Conservation (phyloP, 495 filamentous ascomycete genomes). For the Aspergillus carlsbadensis region DNA sequence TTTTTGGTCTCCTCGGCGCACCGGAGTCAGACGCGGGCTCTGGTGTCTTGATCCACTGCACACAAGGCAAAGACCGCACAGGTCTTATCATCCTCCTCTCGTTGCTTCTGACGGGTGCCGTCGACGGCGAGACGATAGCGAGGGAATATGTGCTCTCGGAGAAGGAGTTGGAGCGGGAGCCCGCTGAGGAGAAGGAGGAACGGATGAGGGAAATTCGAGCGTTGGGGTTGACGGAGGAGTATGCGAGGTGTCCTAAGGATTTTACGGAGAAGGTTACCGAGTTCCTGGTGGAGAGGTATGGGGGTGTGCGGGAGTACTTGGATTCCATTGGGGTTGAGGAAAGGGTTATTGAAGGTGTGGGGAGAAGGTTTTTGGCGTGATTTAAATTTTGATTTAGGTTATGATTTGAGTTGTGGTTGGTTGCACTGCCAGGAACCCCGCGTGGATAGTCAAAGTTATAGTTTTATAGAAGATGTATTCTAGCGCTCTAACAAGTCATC, state of each 20-base stretch:
- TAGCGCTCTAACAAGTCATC: neutral
- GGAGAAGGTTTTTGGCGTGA: constrained; percentile 22
- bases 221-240: constrained; percentile 68
- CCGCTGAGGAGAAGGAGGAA: constrained; percentile 53
- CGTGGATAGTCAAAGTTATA: neutral
- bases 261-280: constrained; percentile 50
- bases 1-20: constrained; percentile 46
- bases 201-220: constrained; percentile 65
- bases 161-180: constrained; percentile 45
- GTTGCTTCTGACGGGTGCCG: constrained; percentile 55
- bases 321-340: constrained; percentile 53
- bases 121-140: constrained; percentile 55
- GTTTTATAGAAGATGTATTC: neutral
- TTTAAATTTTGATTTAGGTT: neutral
- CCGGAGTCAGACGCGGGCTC: constrained; percentile 27
- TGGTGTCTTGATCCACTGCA: constrained; percentile 74
- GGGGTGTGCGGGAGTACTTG: constrained; percentile 63
- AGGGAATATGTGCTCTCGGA: constrained; percentile 69
- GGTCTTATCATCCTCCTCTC: constrained; percentile 68
- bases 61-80: constrained; percentile 85
- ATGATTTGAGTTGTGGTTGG: neutral
- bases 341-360: constrained; percentile 35
- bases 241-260: constrained; percentile 58
- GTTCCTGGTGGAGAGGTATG: constrained; percentile 57
- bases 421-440: neutral